Evolutionary conservation across 306 rosid genomes (phyloP).

Genomic region (Vigna hirtella): DNA sequence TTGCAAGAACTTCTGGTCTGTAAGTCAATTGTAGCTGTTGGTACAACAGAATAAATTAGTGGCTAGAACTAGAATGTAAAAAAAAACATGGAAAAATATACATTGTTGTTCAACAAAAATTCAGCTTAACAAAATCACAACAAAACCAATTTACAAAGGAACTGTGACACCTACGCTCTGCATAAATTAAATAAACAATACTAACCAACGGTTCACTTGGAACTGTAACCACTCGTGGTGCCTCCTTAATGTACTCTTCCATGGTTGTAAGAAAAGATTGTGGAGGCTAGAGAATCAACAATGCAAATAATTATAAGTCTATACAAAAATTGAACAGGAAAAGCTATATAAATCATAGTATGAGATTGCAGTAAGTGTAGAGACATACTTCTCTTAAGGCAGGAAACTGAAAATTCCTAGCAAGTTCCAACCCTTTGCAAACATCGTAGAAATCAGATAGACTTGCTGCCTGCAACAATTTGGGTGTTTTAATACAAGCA

Average conservation of each 20-base stretch:
- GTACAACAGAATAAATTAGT: constrained; percentile 45
- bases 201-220: constrained; percentile 92
- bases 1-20: constrained; percentile 70
- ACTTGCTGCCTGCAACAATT: constrained; percentile 70
- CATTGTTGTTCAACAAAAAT: not conserved
- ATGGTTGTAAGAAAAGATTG: constrained; percentile 94
- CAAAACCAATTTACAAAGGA: constrained; percentile 16
- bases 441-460: constrained; percentile 92
- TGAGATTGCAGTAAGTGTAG: constrained; percentile 11
- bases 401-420: constrained; percentile 98
- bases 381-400: constrained; percentile 80
- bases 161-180: not conserved
- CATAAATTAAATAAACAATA: constrained; percentile 31
- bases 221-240: constrained; percentile 85
- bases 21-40: constrained; percentile 93
- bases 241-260: constrained; percentile 97
- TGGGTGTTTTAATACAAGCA: constrained; percentile 34
- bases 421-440: constrained; percentile 97
- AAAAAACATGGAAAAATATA: constrained; percentile 35
- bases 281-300: constrained; percentile 74
- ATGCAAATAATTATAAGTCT: constrained; percentile 28
- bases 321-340: constrained; percentile 27
- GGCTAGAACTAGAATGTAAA: constrained; percentile 10
- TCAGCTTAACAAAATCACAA: constrained; percentile 9
- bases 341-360: constrained; percentile 18